Evolutionary conservation across 495 filamentous ascomycete genomes (phyloP).

Genomic region (Aspergillus olivimuriae): DNA sequence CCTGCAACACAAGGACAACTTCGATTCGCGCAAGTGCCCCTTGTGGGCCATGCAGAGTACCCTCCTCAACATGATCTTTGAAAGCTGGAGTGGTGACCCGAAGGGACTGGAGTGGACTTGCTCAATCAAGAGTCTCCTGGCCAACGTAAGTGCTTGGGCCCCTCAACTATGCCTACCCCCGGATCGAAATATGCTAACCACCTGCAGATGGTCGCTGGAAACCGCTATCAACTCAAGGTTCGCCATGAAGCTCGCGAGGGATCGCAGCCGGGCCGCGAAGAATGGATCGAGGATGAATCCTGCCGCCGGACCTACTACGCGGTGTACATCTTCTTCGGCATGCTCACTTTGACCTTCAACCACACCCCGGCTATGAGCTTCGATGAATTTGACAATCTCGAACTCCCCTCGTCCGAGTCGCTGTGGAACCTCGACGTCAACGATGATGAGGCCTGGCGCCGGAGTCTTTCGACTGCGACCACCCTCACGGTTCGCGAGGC

Average conservation of each 20-base stretch:
- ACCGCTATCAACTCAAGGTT: constrained; percentile 90
- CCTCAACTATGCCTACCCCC: too few species aligned
- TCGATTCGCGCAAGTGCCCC: constrained; percentile 96
- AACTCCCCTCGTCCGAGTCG: constrained; percentile 88
- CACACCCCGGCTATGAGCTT: constrained; percentile 96
- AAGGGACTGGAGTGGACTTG: constrained; percentile 98
- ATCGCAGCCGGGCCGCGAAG: constrained; percentile 66
- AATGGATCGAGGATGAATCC: constrained; percentile 96
- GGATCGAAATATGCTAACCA: too few species aligned
- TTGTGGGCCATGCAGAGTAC: constrained; percentile 97
- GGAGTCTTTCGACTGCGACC: constrained; percentile 61
- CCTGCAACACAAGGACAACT: constrained; percentile 95
- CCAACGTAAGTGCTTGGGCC: too few species aligned
- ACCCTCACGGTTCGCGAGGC: constrained; percentile 85
- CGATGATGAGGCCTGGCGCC: constrained; percentile 79
- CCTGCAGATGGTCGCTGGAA: constrained; percentile 99
- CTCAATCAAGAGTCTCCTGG: constrained; percentile 94
- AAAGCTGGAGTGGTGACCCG: constrained; percentile 97
- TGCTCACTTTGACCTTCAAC: constrained; percentile 94
- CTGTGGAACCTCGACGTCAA: constrained; percentile 82
- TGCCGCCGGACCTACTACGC: constrained; percentile 96
- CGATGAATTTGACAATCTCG: constrained; percentile 91
- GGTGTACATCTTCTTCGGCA: constrained; percentile 98
- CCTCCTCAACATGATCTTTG: constrained; percentile 96
- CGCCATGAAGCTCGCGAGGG: constrained; percentile 84